These are phyloP conservation scores for Tetrapyrgos nigripes DNA, from an alignment of 1,284 basidiomycete species.

Conservation along the genomic window DNA sequence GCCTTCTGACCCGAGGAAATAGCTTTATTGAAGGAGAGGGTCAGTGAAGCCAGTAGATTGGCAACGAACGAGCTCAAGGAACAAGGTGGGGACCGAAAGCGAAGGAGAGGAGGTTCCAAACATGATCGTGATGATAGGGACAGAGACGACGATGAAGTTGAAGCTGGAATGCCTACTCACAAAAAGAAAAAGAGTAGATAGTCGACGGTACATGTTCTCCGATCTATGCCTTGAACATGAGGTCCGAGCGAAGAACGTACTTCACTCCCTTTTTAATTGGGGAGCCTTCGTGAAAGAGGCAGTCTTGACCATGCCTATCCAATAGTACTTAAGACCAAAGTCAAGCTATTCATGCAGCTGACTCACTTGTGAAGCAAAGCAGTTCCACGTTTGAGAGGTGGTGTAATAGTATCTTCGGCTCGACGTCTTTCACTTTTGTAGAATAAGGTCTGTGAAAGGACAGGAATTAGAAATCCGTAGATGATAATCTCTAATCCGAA, in stretches of 20 bases:
- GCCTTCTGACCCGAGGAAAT: slow-evolving; percentile 92
- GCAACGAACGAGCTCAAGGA: slow-evolving; percentile 85
- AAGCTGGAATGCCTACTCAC: slow-evolving; percentile 77
- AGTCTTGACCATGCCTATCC: slow-evolving; percentile 82
- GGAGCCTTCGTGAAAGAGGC: slow-evolving; percentile 81
- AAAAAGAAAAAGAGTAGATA: slow-evolving; percentile 49
- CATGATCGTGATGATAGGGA: slow-evolving; percentile 73
- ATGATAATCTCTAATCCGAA: neutral
- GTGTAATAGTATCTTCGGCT: slow-evolving; percentile 57
- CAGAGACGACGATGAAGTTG: slow-evolving; percentile 86
- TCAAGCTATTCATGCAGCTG: neutral
- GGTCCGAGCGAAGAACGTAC: slow-evolving; percentile 13
- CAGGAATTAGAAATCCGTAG: neutral
- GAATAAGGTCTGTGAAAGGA: slow-evolving; percentile 65
- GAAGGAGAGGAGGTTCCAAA: slow-evolving; percentile 40
- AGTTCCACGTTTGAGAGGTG: slow-evolving; percentile 69
- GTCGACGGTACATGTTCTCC: slow-evolving; percentile 28
- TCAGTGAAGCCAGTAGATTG: slow-evolving; percentile 87
- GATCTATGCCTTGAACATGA: slow-evolving; percentile 23
- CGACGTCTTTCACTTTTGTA: slow-evolving; percentile 63
- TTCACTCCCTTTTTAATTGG: slow-evolving; percentile 54
- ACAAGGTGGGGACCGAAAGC: slow-evolving; percentile 45
- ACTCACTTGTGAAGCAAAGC: slow-evolving; percentile 75
- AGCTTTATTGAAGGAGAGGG: slow-evolving; percentile 87
- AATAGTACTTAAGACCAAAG: too few relatives aligned